A percentile compares a stretch with the other conserved stretches of the same genome.
Evolutionary conservation across 495 filamentous ascomycete genomes (phyloP).

Genomic region (Sabuloglossum arenarium): DNA sequence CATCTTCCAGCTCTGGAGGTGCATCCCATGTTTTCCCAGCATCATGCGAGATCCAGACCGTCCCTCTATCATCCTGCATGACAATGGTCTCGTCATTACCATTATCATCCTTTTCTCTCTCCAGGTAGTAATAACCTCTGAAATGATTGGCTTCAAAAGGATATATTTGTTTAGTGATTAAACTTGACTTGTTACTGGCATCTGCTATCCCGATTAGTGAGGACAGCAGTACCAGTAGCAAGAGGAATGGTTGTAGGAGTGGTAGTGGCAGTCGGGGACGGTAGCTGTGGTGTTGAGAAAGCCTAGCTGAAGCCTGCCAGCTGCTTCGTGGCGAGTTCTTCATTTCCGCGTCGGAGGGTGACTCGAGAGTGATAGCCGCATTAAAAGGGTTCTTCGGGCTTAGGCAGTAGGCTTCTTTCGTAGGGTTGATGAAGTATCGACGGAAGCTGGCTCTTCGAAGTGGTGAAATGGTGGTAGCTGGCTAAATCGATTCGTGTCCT

Average conservation of each 20-base stretch:
- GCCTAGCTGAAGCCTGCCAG: not conserved
- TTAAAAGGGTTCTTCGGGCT: not conserved
- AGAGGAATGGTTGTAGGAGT: not conserved
- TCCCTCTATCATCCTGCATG: constrained; percentile 41
- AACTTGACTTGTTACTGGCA: not conserved
- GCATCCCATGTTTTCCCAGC: constrained; percentile 73
- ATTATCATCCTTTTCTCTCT: constrained; percentile 43
- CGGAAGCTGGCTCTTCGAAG: not conserved
- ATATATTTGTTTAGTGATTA: constrained; percentile 27
- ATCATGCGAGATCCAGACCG: constrained; percentile 52
- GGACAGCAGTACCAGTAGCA: not conserved
- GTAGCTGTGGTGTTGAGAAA: not conserved
- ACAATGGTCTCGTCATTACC: constrained; percentile 67
- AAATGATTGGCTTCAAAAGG: constrained; percentile 35
- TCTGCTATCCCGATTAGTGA: not conserved
- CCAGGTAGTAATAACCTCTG: constrained; percentile 58
- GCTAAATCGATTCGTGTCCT: not conserved
- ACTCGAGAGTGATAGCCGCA: not conserved
- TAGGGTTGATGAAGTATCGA: not conserved
- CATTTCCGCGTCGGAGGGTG: not conserved
- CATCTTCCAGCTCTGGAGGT: constrained; percentile 30
- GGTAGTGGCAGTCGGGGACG: not conserved
- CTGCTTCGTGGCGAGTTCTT: not conserved
- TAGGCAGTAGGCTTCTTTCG: not conserved
- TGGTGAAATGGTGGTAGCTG: not conserved